Percentiles rank a stretch among this genome's conserved stretches.
Conservation (phyloP, 164 flowering plant genomes). For the Houttuynia cordata region DNA sequence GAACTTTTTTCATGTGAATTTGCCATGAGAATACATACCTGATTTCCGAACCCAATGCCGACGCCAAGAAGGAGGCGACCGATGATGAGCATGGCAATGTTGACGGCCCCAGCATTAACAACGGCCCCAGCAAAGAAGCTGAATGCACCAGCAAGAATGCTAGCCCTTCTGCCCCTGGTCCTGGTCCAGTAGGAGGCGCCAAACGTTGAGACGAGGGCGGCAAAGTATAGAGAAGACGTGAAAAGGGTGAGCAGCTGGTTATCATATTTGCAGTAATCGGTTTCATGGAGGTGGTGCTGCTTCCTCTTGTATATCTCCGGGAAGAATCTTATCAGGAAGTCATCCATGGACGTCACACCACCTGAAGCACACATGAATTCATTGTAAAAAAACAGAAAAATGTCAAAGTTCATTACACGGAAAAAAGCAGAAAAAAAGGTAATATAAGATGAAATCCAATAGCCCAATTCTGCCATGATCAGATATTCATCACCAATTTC, state of each 20-base stretch:
- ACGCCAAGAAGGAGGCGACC: conserved; percentile 71
- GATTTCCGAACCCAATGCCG: conserved; percentile 91
- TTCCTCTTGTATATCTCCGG: conserved; percentile 62
- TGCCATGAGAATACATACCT: conserved; percentile 28
- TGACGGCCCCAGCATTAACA: conserved; percentile 57
- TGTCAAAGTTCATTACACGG: too few relatives aligned
- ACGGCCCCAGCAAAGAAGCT: conserved; percentile 72
- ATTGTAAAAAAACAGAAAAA: too few relatives aligned
- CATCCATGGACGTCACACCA: conserved; percentile 97
- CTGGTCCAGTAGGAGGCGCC: conserved; percentile 70
- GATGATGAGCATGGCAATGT: conserved; percentile 61
- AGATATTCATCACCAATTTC: too few relatives aligned
- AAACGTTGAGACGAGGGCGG: conserved; percentile 76
- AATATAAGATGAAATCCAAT: too few relatives aligned
- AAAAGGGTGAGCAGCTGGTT: conserved; percentile 67
- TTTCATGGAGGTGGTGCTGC: conserved; percentile 53
- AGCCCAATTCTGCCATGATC: too few relatives aligned
- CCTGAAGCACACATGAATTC: conserved; percentile 29
- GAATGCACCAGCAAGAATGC: conserved; percentile 61
- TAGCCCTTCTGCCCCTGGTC: conserved; percentile 49
- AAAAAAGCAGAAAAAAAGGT: too few relatives aligned
- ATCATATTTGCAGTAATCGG: conserved; percentile 91
- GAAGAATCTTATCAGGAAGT: conserved; percentile 68
- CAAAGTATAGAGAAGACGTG: conserved; percentile 84
- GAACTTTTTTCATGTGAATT: too few relatives aligned